A percentile compares a stretch with the other conserved stretches of the same genome.
phyloP scores from a whole-genome alignment of 1,284 basidiomycete species.

The Melampsora americana region DNA sequence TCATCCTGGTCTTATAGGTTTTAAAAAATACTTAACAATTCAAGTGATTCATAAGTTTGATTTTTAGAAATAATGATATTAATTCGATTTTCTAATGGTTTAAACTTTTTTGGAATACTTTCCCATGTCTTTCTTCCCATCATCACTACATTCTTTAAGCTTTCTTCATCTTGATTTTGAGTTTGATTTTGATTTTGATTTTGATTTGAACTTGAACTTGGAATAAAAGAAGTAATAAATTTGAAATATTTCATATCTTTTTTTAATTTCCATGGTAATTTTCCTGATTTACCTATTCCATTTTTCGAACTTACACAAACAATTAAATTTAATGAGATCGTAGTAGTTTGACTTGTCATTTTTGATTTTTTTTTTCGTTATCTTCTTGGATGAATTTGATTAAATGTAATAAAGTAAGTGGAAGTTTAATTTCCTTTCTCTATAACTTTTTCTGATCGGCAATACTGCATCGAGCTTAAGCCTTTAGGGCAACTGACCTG shows the following conservation, averaged over 20 bases:
- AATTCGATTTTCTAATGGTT: constrained; percentile 71
- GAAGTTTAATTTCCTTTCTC: no score
- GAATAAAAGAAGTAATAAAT: constrained; percentile 66
- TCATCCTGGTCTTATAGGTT: no score
- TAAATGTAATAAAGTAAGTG: no score
- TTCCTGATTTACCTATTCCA: constrained; percentile 74
- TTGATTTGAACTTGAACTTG: constrained; percentile 47
- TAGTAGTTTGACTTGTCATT: neutral
- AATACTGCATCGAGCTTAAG: no score
- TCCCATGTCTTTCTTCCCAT: constrained; percentile 99
- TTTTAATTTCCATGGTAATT: constrained; percentile 82
- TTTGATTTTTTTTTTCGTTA: no score
- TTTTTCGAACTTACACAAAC: constrained; percentile 83
- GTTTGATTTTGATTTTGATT: no score
- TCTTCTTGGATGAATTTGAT: no score
- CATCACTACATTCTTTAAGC: constrained; percentile 69
- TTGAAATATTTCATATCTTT: constrained; percentile 93
- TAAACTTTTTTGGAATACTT: constrained; percentile 83
- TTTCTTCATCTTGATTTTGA: constrained; percentile 50
- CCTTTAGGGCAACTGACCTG: no score
- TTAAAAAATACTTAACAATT: neutral
- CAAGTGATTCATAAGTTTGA: neutral
- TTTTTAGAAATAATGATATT: constrained; percentile 66
- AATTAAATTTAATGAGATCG: constrained; percentile 69
- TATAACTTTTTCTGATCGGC: no score